These are phyloP conservation scores for Candida odintsovae DNA, from an alignment of 805 yeast species.

Conservation along the genomic window DNA sequence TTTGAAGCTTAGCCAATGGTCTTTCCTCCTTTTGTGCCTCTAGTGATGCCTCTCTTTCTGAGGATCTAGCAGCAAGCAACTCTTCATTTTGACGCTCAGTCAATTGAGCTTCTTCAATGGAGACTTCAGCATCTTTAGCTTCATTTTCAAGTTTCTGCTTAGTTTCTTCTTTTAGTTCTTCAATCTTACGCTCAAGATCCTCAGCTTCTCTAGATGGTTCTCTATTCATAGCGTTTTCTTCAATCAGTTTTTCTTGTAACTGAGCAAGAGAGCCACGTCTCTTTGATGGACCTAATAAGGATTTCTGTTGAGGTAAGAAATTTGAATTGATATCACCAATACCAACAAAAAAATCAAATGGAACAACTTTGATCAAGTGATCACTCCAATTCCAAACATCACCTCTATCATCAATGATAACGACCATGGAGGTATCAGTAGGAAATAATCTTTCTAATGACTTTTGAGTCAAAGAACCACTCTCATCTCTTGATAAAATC, in stretches of 20 bases:
- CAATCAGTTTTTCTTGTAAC: slow-evolving; percentile 40
- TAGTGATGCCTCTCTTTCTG: slow-evolving; percentile 60
- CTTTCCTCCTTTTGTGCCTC: slow-evolving; percentile 79
- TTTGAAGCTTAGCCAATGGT: slow-evolving; percentile 79
- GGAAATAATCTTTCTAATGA: slow-evolving; percentile 86
- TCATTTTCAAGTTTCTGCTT: slow-evolving; percentile 23
- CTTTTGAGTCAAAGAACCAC: slow-evolving; percentile 88
- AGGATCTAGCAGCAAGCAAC: slow-evolving; percentile 28
- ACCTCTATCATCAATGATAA: slow-evolving; percentile 93
- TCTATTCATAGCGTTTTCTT: slow-evolving; percentile 11
- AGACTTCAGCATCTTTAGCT: not conserved
- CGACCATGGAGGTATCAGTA: slow-evolving; percentile 94
- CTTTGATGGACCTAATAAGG: slow-evolving; percentile 55
- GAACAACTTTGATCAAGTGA: slow-evolving; percentile 85
- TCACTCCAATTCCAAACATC: slow-evolving; percentile 99
- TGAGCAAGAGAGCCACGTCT: slow-evolving; percentile 51
- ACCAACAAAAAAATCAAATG: slow-evolving; percentile 94
- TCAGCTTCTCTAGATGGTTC: slow-evolving; percentile 27
- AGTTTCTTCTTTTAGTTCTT: slow-evolving; percentile 27
- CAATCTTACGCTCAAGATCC: slow-evolving; percentile 22
- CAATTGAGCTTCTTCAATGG: slow-evolving; percentile 24
- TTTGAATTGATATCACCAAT: slow-evolving; percentile 95
- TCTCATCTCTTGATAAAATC: slow-evolving; percentile 87
- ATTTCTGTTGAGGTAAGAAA: slow-evolving; percentile 76
- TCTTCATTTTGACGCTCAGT: slow-evolving; percentile 30